These are phyloP conservation scores for Fusarium virguliforme DNA, from an alignment of 2,329 filamentous ascomycete genomes.

Conservation along the genomic window DNA sequence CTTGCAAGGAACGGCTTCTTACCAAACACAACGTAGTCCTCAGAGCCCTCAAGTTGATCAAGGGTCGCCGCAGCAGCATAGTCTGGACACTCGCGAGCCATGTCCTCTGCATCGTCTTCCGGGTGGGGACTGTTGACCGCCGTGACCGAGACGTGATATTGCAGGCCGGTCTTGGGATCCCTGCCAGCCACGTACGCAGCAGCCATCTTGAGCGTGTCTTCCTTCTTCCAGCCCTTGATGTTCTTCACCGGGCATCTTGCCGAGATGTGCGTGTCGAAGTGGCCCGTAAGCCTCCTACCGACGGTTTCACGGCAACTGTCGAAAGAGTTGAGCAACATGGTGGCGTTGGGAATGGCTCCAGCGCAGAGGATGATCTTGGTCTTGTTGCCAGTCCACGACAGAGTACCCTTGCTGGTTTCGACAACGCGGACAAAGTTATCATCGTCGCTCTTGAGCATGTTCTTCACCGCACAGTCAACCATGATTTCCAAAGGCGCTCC, in stretches of 20 bases:
- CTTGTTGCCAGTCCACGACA: neutral
- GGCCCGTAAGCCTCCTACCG: neutral
- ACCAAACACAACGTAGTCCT: slow-evolving; percentile 4
- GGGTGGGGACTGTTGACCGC: neutral
- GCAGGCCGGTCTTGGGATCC: neutral
- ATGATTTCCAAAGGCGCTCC: neutral
- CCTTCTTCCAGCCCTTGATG: neutral
- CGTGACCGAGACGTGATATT: neutral
- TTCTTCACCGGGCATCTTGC: neutral
- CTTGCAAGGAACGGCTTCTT: neutral
- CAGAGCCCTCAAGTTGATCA: neutral
- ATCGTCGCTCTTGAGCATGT: neutral
- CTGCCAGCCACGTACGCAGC: neutral
- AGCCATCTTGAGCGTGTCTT: neutral
- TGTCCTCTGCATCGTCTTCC: neutral
- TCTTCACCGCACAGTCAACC: neutral
- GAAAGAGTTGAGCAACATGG: neutral
- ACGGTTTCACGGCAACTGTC: neutral
- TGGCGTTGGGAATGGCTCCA: neutral
- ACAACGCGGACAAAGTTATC: neutral
- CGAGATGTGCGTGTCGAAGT: neutral
- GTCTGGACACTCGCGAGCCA: neutral
- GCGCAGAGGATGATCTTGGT: neutral
- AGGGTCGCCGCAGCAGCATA: neutral
- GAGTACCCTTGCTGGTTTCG: neutral